Conservation (phyloP, 1,139 yeast species). For the Sugiyamaella sp. region DNA sequence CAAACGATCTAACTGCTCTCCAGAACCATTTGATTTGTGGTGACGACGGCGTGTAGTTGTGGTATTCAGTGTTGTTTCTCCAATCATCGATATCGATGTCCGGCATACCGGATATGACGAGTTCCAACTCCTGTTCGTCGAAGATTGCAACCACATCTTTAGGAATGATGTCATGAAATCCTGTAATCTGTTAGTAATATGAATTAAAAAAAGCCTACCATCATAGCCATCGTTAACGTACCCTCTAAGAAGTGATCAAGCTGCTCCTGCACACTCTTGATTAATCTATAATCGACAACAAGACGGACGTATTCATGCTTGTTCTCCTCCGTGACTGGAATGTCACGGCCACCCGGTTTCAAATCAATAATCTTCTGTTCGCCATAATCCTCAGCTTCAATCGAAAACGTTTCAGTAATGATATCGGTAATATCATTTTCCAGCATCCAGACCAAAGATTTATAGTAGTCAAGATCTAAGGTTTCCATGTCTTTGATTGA, state of each 20-base stretch:
- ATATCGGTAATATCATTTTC: constrained; percentile 95
- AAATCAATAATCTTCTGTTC: constrained; percentile 80
- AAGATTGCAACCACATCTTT: constrained; percentile 82
- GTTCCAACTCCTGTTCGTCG: constrained; percentile 94
- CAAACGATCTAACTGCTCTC: constrained; percentile 96
- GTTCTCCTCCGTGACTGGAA: constrained; percentile 87
- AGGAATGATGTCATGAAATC: constrained; percentile 93
- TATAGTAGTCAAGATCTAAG: constrained; percentile 87
- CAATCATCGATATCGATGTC: constrained; percentile 96
- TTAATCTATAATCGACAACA: constrained; percentile 85
- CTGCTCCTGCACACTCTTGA: constrained; percentile 84
- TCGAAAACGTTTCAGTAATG: constrained; percentile 93
- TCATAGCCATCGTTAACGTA: constrained; percentile 18
- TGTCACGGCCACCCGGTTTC: constrained; percentile 78
- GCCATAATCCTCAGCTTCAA: constrained; percentile 94
- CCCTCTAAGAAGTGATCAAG: constrained; percentile 75
- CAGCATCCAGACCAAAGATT: constrained; percentile 92
- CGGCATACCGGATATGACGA: constrained; percentile 91
- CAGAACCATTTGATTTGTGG: constrained; percentile 96
- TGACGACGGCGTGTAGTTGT: constrained; percentile 81
- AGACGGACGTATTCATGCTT: constrained; percentile 85
- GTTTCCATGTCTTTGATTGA: constrained; percentile 94
- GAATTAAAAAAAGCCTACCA: no score
- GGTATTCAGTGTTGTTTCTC: constrained; percentile 83
- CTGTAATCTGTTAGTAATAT: constrained; percentile 40